Base-by-base conservation (phyloP, 345 rosid genomes). In the Aurinia saxatilis region DNA sequence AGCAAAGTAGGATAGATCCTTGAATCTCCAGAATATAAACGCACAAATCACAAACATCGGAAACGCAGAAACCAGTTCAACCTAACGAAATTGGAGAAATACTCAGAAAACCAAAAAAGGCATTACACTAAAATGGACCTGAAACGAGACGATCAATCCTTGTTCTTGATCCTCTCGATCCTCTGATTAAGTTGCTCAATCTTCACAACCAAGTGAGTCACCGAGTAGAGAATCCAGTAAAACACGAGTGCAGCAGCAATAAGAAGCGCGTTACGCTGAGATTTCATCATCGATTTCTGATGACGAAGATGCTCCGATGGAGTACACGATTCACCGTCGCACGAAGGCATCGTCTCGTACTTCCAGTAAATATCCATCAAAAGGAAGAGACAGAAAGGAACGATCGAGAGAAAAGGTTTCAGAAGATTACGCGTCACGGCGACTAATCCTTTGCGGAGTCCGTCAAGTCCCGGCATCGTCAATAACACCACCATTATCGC, bases 291-390 rank as follows among this genome's bases (percentile, higher is more conserved):
- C 5, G 92, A 87, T 68, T 87, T 90, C 87, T 87, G 90, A 75
- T 90, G 97, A 47, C 97, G 95, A 63, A 87, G 82, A 59, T 80
- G 81, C 75, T 90, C 93, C 13, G 84, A 58, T 3, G 95, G 97
- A 1, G 87, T 77, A 68, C 97, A 90, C 1, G 95, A 75, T 11
- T 79, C 85, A 12, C 75, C 85, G 12, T 85, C 90, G 65, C 95
- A 90, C 25, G 60, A 71, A 14, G 95, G 95, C 25, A 80, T 77
- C 2, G 86, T 90, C 78, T 90, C 97, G 83, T 87, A 87, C 69
- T 90, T 87, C 97, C 97, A 90, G 78, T 85, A 90, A 50, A 87
- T 90, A 53, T 90, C 97, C 95, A 87, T 83, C 0, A 90, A 66
- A 0, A 90, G 84, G 67, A 90, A 90, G 68, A 90, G 78, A 68